These are phyloP conservation scores for Pseudogymnoascus sp. DNA, from an alignment of 2,329 filamentous ascomycete genomes.

Conservation along the genomic window DNA sequence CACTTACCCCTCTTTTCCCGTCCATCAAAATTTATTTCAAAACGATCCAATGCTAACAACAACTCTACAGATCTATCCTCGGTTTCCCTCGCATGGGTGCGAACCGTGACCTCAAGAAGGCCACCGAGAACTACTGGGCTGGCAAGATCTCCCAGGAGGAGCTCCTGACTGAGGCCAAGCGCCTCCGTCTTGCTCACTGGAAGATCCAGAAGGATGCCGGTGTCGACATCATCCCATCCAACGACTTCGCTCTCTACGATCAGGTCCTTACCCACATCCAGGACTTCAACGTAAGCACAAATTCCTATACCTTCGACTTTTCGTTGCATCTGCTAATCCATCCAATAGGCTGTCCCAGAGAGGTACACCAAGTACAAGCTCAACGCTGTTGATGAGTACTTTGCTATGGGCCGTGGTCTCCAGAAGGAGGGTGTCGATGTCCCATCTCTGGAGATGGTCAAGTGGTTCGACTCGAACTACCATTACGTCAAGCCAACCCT, in stretches of 20 bases:
- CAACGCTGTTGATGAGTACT: slow-evolving; percentile 89
- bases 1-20: neutral
- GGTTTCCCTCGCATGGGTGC: slow-evolving; percentile 99
- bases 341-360: slow-evolving; percentile 69
- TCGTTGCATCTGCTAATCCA: slow-evolving; percentile 14
- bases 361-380: slow-evolving; percentile 89
- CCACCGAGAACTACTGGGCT: slow-evolving; percentile 95
- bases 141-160: slow-evolving; percentile 90
- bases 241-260: slow-evolving; percentile 99
- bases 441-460: slow-evolving; percentile 95
- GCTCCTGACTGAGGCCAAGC: slow-evolving; percentile 90
- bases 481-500: slow-evolving; percentile 99
- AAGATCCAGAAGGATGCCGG: slow-evolving; percentile 99
- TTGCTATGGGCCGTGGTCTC: slow-evolving; percentile 98
- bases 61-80: slow-evolving; percentile 54
- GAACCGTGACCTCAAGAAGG: slow-evolving; percentile 99
- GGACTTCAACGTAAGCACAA: slow-evolving; percentile 74
- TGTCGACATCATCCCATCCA: slow-evolving; percentile 96
- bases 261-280: slow-evolving; percentile 97
- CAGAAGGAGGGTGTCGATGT: slow-evolving; percentile 94
- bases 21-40: neutral
- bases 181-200: slow-evolving; percentile 94
- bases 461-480: slow-evolving; percentile 99
- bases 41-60: slow-evolving; percentile 13
- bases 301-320: slow-evolving; percentile 1